Evolutionary conservation across 129 eudicot species (phyloP), one percentile per base, ranked within the genome.

Genomic region (Centaurea solstitialis): DNA sequence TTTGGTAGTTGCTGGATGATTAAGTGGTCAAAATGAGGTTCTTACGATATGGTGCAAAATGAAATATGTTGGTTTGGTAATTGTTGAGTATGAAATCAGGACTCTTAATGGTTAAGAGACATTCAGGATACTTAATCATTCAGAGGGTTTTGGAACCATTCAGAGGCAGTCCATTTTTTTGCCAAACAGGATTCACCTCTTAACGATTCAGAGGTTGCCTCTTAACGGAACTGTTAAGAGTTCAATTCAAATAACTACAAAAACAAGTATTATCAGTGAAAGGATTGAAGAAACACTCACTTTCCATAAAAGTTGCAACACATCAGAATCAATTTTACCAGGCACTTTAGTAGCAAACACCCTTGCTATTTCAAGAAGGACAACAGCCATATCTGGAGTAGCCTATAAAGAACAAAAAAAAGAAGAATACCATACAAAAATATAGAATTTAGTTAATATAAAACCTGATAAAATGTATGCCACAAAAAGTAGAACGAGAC

Each of bases 331-430:
- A 37, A 91, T 91, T 86, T 91, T 91, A 65, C 97, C 97, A 13
- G 97, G 97, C 83, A 89, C 97, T 84, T 91, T 91, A 68, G 97
- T 91, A 53, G 97, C 97, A 87, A 91, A 91, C 57, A 91, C 82
- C 79, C 97, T 82, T 23, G 97, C 97, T 71, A 91, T 91, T 85
- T 91, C 93, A 47, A 91, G 93, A 82, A 91, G 92, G 73, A 93
- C 89, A 40, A 91, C 97, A 39, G 97, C 97, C 97, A 91, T 91
- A 84, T 85, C 97, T 17, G 97, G 97, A 72, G 97, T 91, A 66
- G 97, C 97, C 97, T 90, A 77, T 78, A 13, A 33, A 61, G 22
- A 68, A 61, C 21, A 28, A 61, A 18, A 76, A 23, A 77, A 53
- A 82, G 65, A 33, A 80, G 70, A 65, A 10, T 9, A 7, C 9